Conservation (phyloP, 2,329 filamentous ascomycete genomes). For the Peltaster fructicola region DNA sequence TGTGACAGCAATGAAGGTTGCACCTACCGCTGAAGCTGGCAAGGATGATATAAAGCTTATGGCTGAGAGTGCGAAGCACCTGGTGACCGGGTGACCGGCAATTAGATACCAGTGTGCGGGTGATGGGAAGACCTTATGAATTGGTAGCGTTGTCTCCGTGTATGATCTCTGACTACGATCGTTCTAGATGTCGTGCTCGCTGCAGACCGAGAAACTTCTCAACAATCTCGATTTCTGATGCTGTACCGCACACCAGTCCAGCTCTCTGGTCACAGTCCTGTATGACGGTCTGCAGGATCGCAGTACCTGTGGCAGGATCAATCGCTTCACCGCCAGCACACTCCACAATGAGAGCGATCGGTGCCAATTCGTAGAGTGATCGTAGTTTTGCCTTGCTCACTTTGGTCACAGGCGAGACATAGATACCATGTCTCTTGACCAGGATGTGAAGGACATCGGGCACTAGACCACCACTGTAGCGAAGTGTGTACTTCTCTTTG, state of each 20-base stretch:
- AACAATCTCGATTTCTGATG: slow-evolving; percentile 15
- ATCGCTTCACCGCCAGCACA: slow-evolving; percentile 40
- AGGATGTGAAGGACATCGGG: slow-evolving; percentile 43
- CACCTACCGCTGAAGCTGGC: too few relatives aligned
- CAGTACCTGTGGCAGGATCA: slow-evolving; percentile 22
- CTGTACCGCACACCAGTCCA: slow-evolving; percentile 18
- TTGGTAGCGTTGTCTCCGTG: too few relatives aligned
- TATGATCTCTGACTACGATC: too few relatives aligned
- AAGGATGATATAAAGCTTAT: too few relatives aligned
- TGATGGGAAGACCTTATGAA: too few relatives aligned
- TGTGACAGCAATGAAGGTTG: too few relatives aligned
- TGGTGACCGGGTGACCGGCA: too few relatives aligned
- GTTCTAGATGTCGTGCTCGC: too few relatives aligned
- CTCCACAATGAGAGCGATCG: slow-evolving; percentile 42
- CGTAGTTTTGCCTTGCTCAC: slow-evolving; percentile 39
- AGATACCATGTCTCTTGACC: slow-evolving; percentile 44
- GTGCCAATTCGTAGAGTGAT: slow-evolving; percentile 40
- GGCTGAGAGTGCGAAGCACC: too few relatives aligned
- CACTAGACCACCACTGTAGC: slow-evolving; percentile 44
- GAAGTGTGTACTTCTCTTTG: slow-evolving; percentile 36
- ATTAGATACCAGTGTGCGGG: too few relatives aligned
- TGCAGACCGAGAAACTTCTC: too few relatives aligned
- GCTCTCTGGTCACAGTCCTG: slow-evolving; percentile 17
- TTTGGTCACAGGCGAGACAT: slow-evolving; percentile 38
- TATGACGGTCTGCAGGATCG: slow-evolving; percentile 5